These are phyloP conservation scores for Capronia epimyces DNA, from an alignment of 2,329 filamentous ascomycete genomes.

Conservation along the genomic window DNA sequence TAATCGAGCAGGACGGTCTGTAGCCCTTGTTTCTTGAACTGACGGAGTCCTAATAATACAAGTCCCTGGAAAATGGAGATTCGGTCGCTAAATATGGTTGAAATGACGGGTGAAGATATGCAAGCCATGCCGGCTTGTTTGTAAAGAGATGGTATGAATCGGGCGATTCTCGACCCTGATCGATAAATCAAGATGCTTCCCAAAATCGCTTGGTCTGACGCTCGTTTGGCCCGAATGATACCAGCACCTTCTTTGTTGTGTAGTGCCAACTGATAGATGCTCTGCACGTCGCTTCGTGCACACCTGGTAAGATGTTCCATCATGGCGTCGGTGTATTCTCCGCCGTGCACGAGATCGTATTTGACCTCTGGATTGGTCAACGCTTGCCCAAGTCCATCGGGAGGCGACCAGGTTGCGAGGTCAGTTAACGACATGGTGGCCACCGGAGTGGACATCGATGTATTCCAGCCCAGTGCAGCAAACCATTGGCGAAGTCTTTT, in stretches of 20 bases:
- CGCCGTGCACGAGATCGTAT: conserved; percentile 78
- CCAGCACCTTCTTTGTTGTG: conserved; percentile 67
- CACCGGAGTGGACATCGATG: conserved; percentile 55
- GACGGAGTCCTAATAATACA: conserved; percentile 71
- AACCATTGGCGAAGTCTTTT: conserved; percentile 73
- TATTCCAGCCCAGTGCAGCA: conserved; percentile 83
- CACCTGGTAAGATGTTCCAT: conserved; percentile 68
- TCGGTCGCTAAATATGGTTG: conserved; percentile 61
- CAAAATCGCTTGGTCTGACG: conserved; percentile 61
- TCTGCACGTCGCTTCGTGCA: conserved; percentile 69
- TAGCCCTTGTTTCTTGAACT: conserved; percentile 73
- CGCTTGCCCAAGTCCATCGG: conserved; percentile 68
- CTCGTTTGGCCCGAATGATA: conserved; percentile 74
- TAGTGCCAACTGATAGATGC: conserved; percentile 72
- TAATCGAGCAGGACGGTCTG: conserved; percentile 70
- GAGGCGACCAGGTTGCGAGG: conserved; percentile 66
- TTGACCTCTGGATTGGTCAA: conserved; percentile 67
- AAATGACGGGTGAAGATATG: conserved; percentile 73
- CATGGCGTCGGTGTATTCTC: conserved; percentile 68
- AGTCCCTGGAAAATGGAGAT: conserved; percentile 70
- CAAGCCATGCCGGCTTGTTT: conserved; percentile 60
- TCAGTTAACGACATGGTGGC: conserved; percentile 70
- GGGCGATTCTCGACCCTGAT: conserved; percentile 60
- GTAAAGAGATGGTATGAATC: conserved; percentile 63
- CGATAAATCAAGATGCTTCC: conserved; percentile 77